These are phyloP conservation scores for Fimicolochytrium jonesii DNA, from an alignment of 192 early-diverging fungal genomes.

Conservation along the genomic window DNA sequence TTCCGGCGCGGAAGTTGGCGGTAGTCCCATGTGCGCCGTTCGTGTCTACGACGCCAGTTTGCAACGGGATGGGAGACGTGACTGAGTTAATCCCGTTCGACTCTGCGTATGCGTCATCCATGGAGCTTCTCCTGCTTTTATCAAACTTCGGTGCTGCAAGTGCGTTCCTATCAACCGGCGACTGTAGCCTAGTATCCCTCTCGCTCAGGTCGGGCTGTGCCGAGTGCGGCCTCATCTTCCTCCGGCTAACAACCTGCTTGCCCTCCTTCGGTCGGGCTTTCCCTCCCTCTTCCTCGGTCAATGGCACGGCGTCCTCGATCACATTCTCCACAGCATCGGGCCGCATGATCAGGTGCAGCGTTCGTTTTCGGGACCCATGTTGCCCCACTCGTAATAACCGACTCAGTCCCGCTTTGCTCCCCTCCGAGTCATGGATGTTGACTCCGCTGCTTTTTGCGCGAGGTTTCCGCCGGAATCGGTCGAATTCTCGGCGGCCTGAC, in stretches of 20 bases:
- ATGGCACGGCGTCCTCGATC: constrained; percentile 14
- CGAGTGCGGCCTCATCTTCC: background rate
- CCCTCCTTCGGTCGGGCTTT: constrained; percentile 3
- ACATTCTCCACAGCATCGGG: constrained; percentile 28
- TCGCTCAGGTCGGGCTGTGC: background rate
- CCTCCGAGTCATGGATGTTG: constrained; percentile 5
- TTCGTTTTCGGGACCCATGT: constrained; percentile 16
- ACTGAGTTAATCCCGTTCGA: background rate
- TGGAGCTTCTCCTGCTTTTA: constrained; percentile 18
- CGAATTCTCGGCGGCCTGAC: constrained; percentile 15
- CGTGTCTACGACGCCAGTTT: background rate
- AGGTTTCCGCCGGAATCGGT: constrained; percentile 12
- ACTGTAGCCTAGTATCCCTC: no score
- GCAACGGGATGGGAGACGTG: no score
- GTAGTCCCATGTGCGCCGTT: background rate
- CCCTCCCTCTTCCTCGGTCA: constrained; percentile 19
- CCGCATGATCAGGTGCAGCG: constrained; percentile 31
- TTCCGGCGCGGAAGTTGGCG: constrained; percentile 7
- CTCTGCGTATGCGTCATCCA: constrained; percentile 27
- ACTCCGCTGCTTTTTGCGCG: constrained; percentile 6
- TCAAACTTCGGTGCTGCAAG: background rate
- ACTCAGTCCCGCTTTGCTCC: constrained; percentile 1
- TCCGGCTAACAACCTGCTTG: background rate
- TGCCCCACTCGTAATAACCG: constrained; percentile 11
- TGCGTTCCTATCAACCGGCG: background rate